A percentile compares a stretch with the other conserved stretches of the same genome.
Evolutionary conservation across 352 stramenopile species (phyloP).

Genomic region (Achlya hypogyna): DNA sequence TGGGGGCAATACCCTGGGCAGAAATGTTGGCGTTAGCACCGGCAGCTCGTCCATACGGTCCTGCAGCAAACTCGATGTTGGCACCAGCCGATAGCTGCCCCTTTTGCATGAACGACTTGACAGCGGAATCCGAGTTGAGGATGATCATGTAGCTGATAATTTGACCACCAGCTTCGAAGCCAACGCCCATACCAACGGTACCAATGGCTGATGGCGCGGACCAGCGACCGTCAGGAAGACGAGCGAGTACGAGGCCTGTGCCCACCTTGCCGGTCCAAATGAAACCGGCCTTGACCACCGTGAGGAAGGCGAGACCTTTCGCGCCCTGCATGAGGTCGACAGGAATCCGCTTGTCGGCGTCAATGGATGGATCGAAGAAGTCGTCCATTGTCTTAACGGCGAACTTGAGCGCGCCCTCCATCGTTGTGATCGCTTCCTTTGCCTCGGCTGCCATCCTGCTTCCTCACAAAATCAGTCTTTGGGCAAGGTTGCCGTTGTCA

Average conservation of each 20-base stretch:
- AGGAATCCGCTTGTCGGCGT: conserved; percentile 83
- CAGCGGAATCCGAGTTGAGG: conserved; percentile 89
- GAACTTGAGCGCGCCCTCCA: conserved; percentile 85
- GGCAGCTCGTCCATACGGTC: conserved; percentile 67
- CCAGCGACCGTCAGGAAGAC: conserved; percentile 91
- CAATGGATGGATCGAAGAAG: conserved; percentile 80
- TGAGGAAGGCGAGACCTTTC: conserved; percentile 88
- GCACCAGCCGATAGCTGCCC: conserved; percentile 71
- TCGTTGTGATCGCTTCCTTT: conserved; percentile 80
- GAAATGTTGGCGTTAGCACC: conserved; percentile 72
- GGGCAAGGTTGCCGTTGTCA: too few relatives aligned
- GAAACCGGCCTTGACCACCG: conserved; percentile 86
- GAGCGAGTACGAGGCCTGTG: conserved; percentile 90
- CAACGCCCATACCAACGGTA: conserved; percentile 83
- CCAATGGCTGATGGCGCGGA: conserved; percentile 92
- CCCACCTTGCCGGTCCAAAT: conserved; percentile 78
- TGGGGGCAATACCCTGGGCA: conserved; percentile 58
- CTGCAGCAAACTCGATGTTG: conserved; percentile 73
- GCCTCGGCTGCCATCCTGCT: not conserved
- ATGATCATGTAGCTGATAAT: conserved; percentile 87
- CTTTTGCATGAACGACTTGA: conserved; percentile 86
- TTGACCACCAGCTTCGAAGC: conserved; percentile 64
- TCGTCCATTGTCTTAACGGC: conserved; percentile 87
- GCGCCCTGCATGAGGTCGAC: conserved; percentile 84
- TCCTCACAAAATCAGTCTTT: too few relatives aligned